Conservation (phyloP, 2,329 filamentous ascomycete species). For the Aspergillus sp. region DNA sequence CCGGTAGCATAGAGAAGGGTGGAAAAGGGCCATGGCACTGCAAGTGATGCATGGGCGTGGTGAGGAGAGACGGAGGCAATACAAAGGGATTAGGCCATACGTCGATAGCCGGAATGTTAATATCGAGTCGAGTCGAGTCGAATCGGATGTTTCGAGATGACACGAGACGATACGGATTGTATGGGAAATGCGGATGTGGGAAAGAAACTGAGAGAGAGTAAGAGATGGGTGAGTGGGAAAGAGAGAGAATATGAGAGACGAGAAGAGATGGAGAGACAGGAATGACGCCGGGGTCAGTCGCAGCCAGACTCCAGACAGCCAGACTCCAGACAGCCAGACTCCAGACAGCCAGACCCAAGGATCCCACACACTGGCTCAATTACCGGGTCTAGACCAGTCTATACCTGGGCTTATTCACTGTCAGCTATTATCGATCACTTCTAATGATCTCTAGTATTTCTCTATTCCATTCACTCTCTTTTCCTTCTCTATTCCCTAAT, state of each 20-base stretch:
- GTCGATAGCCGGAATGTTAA: too few relatives aligned
- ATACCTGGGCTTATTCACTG: not conserved
- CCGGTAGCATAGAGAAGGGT: conserved; percentile 17
- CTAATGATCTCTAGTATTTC: too few relatives aligned
- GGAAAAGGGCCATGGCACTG: conserved; percentile 26
- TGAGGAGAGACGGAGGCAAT: too few relatives aligned
- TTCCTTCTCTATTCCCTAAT: too few relatives aligned
- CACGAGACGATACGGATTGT: not conserved
- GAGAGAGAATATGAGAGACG: conserved; percentile 9
- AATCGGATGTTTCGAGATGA: not conserved
- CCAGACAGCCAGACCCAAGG: conserved; percentile 10
- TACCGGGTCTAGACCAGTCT: conserved; percentile 1
- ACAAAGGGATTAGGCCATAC: too few relatives aligned
- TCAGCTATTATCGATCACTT: too few relatives aligned
- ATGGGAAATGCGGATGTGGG: too few relatives aligned
- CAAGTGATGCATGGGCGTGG: conserved; percentile 25
- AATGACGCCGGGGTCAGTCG: conserved; percentile 8
- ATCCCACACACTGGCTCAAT: conserved; percentile 1
- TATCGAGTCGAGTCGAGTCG: too few relatives aligned
- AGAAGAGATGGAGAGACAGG: conserved; percentile 10
- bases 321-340: conserved; percentile 5
- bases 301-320: conserved; percentile 6
- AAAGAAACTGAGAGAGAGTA: conserved; percentile 4
- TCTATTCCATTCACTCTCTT: too few relatives aligned
- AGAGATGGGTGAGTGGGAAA: conserved; percentile 10